Base-by-base conservation (phyloP, 768 basidiomycete genomes). In the Suillus hirtellus region DNA sequence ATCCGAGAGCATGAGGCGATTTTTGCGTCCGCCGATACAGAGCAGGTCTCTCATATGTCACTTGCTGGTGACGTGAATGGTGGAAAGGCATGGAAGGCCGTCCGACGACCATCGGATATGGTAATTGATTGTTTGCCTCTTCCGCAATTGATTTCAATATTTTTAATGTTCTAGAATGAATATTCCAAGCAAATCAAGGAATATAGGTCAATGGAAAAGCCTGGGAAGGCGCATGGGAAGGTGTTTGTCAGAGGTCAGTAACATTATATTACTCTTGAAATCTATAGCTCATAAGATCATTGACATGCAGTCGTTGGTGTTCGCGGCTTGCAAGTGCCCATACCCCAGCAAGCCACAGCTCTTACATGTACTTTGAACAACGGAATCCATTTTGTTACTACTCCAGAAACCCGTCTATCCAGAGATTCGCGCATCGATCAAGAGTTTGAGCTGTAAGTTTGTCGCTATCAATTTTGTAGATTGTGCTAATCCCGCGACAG, bases 311-410 rank as follows among this genome's bases (percentile, higher is more conserved):
- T 98, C 27, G 73, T 93, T 40, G 87, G 89, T 42, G 82, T 95
- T 63, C 90, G 85, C 68, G 84, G 83, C 54, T 79, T 97, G 43
- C 80, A 84, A 61, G 78, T 97, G 38, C 95, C 96, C 1, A 67
- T 98, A 37, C 96, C 95, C 0, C 77, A 79, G n/a, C 82, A 92
- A 66, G 76, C 84, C 0, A 95, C 95, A 0, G 82, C 79, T 34
- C 79, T 97, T 63, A 89, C 89, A 11, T 93, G 93, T 73, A 94
- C 93, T 0, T 81, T 99, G 65, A 97, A 99, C 76, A 99, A 99
- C 70, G 96, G 95, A 9, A 96, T 98, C 58, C 95, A 97, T 75
- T 95, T 90, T 66, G 96, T 98, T 42, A 93, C 92, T 4, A 97
- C 93, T 9, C 94, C 92, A 1, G 90, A 92, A 69, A 85, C 81